Conservation (phyloP, 495 filamentous ascomycete species). For the Lasiosphaeria hispida region DNA sequence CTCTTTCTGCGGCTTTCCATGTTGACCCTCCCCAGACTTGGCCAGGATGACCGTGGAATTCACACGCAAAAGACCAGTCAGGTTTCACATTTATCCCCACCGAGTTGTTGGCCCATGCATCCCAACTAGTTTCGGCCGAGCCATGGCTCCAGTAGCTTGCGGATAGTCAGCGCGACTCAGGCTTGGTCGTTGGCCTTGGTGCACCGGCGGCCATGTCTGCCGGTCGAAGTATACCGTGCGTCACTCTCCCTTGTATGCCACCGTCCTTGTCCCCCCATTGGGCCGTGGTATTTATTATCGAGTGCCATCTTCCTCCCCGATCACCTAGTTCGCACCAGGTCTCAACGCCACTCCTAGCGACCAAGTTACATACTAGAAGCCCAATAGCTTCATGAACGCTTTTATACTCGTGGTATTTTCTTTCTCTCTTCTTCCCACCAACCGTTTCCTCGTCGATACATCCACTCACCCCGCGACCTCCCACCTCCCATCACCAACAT, state of each 20-base stretch:
- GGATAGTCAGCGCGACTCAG: slow-evolving; percentile 14
- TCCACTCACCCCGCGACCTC: neutral
- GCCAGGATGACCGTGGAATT: slow-evolving; percentile 18
- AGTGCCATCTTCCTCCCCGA: neutral
- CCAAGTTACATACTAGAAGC: too few species aligned
- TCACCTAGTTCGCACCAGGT: neutral
- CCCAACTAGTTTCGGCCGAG: slow-evolving; percentile 9
- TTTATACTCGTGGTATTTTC: too few species aligned
- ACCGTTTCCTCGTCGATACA: neutral
- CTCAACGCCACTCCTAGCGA: neutral
- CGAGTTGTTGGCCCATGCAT: slow-evolving; percentile 14
- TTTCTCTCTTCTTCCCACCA: neutral
- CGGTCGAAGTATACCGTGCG: slow-evolving; percentile 15
- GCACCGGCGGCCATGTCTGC: slow-evolving; percentile 7
- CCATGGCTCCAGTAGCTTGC: slow-evolving; percentile 5
- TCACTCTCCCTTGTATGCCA: slow-evolving; percentile 14
- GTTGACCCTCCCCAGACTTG: slow-evolving; percentile 2
- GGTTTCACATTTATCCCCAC: slow-evolving; percentile 15
- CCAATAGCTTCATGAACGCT: too few species aligned
- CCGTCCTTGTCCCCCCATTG: slow-evolving; percentile 4
- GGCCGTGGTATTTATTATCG: slow-evolving; percentile 13
- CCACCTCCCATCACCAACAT: slow-evolving; percentile 21
- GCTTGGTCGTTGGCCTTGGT: slow-evolving; percentile 9
- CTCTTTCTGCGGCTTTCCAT: slow-evolving; percentile 29
- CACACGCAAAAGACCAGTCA: slow-evolving; percentile 10